Conservation (phyloP, 2,329 filamentous ascomycete genomes). For the Penicillium sp. region DNA sequence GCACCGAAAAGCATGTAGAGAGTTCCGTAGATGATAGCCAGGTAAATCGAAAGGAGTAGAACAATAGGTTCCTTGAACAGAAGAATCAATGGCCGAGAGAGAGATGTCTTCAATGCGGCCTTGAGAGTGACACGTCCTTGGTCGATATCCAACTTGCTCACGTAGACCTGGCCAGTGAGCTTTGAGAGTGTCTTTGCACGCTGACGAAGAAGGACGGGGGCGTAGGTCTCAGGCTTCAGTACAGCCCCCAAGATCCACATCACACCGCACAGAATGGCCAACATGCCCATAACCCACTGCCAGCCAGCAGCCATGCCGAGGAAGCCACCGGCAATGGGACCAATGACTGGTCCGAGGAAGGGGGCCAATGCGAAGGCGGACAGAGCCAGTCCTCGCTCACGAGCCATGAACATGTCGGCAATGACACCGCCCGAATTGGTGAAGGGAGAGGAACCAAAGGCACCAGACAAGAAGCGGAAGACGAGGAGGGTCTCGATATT, state of each 20-base stretch:
- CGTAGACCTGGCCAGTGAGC: conserved; percentile 53
- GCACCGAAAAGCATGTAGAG: conserved; percentile 57
- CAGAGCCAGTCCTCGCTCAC: conserved; percentile 59
- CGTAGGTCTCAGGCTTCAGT: conserved; percentile 45
- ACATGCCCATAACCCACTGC: conserved; percentile 68
- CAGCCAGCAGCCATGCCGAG: conserved; percentile 65
- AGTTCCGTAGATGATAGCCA: conserved; percentile 55
- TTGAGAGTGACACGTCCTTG: conserved; percentile 45
- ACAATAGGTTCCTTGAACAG: conserved; percentile 56
- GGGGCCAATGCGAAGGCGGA: conserved; percentile 67
- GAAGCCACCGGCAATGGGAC: conserved; percentile 70
- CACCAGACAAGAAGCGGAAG: conserved; percentile 67
- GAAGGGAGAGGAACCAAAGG: conserved; percentile 63
- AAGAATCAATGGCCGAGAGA: conserved; percentile 52
- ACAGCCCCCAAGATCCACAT: conserved; percentile 50
- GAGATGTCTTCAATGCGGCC: conserved; percentile 49
- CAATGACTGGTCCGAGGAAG: conserved; percentile 65
- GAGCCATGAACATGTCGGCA: conserved; percentile 61
- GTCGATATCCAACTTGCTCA: conserved; percentile 42
- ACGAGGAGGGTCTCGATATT: conserved; percentile 64
- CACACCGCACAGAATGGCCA: conserved; percentile 63
- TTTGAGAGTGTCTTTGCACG: conserved; percentile 53
- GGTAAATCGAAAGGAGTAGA: conserved; percentile 51
- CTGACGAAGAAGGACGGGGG: conserved; percentile 54
- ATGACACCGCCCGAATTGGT: conserved; percentile 66